Percentiles rank a stretch among this genome's conserved stretches.
Evolutionary conservation across 2,329 filamentous ascomycete genomes (phyloP).

Genomic region (Xylariaceae sp.): DNA sequence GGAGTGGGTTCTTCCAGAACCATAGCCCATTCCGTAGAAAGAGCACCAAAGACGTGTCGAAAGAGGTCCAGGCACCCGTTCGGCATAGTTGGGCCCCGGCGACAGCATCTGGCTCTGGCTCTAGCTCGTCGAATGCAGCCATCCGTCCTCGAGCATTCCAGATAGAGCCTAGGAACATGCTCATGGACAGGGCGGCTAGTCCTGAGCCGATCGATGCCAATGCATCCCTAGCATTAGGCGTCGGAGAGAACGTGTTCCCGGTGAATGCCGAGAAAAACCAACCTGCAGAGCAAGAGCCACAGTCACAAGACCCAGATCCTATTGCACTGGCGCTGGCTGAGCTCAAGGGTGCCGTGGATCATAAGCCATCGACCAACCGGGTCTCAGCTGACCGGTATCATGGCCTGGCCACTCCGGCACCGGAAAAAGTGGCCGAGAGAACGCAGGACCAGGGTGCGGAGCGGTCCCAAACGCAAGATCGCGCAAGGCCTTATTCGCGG

Average conservation of each 20-base stretch:
- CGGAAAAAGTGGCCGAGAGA: conserved; percentile 35
- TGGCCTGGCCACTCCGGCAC: conserved; percentile 80
- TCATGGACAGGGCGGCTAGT: conserved; percentile 50
- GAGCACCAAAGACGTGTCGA: conserved; percentile 73
- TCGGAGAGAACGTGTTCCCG: conserved; percentile 94
- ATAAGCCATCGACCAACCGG: conserved; percentile 74
- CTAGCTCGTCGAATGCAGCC: conserved; percentile 18
- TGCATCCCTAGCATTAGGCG: conserved; percentile 85
- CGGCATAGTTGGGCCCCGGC: conserved; percentile 56
- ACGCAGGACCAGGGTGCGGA: conserved; percentile 24
- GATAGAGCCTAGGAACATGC: conserved; percentile 36
- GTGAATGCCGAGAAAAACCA: conserved; percentile 67
- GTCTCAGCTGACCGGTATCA: conserved; percentile 95
- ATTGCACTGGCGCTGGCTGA: conserved; percentile 91
- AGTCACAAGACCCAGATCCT: conserved; percentile 62
- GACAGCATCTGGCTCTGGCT: conserved; percentile 19
- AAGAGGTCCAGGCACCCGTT: conserved; percentile 51
- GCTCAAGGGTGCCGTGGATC: conserved; percentile 71
- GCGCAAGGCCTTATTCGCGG: conserved; percentile 38
- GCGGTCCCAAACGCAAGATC: conserved; percentile 22
- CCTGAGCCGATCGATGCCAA: conserved; percentile 87
- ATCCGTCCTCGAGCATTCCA: conserved; percentile 39
- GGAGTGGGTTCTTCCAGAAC: conserved; percentile 87
- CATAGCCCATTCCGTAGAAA: conserved; percentile 89
- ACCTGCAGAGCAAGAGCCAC: conserved; percentile 33